These are phyloP conservation scores for Trichophyton rubrum DNA, from an alignment of 2,329 filamentous ascomycete species.

Conservation along the genomic window DNA sequence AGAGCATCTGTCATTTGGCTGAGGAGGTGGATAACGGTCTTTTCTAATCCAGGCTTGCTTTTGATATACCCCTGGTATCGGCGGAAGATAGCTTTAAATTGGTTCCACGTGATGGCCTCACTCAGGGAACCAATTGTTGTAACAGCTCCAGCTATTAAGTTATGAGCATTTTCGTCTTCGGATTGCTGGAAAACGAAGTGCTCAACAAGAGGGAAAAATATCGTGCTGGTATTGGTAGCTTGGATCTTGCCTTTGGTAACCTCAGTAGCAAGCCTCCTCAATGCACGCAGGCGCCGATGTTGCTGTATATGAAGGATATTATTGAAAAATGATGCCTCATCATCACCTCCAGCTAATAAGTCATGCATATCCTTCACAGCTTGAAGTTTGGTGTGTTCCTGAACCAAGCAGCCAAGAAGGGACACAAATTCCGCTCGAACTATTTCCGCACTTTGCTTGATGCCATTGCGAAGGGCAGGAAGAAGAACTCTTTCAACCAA, in stretches of 20 bases:
- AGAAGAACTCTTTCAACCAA: conserved; percentile 56
- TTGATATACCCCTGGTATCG: conserved; percentile 73
- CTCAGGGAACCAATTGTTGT: conserved; percentile 63
- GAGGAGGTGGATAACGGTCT: conserved; percentile 70
- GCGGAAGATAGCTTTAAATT: conserved; percentile 73
- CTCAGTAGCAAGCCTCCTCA: conserved; percentile 61
- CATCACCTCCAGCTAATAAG: conserved; percentile 59
- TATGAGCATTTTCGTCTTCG: conserved; percentile 65
- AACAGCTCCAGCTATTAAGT: conserved; percentile 76
- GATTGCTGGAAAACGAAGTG: conserved; percentile 82
- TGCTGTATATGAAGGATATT: conserved; percentile 86
- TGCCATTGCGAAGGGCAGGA: conserved; percentile 62
- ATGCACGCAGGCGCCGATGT: conserved; percentile 69
- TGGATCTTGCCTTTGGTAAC: conserved; percentile 53
- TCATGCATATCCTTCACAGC: conserved; percentile 61
- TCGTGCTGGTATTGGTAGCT: conserved; percentile 67
- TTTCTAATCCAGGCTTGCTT: conserved; percentile 69
- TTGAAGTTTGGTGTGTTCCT: conserved; percentile 55
- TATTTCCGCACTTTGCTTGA: conserved; percentile 67
- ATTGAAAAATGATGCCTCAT: conserved; percentile 78
- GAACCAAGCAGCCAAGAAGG: conserved; percentile 66
- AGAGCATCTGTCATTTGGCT: conserved; percentile 71
- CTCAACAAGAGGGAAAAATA: conserved; percentile 83
- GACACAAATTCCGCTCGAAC: conserved; percentile 71
- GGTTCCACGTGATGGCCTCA: conserved; percentile 72